These are phyloP conservation scores for Blastocystis sp. DNA, from an alignment of 352 stramenopile species.

Conservation along the genomic window DNA sequence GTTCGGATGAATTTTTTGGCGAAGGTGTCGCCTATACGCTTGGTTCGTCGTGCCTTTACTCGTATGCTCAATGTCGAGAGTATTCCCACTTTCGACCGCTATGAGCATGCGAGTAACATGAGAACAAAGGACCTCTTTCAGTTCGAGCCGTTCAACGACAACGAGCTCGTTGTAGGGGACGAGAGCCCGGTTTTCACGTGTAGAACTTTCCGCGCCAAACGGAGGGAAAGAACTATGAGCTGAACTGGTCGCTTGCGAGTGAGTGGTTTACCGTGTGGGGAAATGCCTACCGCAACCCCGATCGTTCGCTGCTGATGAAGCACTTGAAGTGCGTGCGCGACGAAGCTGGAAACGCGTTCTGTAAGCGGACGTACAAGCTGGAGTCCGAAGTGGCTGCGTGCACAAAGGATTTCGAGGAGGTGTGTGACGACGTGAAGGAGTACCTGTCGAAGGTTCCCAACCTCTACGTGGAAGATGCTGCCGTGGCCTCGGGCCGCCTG, in stretches of 20 bases:
- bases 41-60: slow-evolving; percentile 67
- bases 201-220: slow-evolving; percentile 59
- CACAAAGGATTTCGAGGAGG: slow-evolving; percentile 51
- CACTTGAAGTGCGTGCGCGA: slow-evolving; percentile 49
- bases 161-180: slow-evolving; percentile 21
- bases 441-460: slow-evolving; percentile 66
- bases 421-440: slow-evolving; percentile 67
- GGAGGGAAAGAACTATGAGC: slow-evolving; percentile 50
- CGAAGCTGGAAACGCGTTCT: slow-evolving; percentile 50
- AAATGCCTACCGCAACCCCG: slow-evolving; percentile 65
- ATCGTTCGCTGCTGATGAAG: slow-evolving; percentile 14
- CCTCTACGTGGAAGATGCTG: slow-evolving; percentile 67
- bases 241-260: slow-evolving; percentile 68
- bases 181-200: background rate
- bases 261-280: slow-evolving; percentile 68
- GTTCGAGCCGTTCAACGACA: slow-evolving; percentile 59
- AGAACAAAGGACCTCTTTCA: slow-evolving; percentile 57
- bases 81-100: slow-evolving; percentile 66
- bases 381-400: slow-evolving; percentile 41
- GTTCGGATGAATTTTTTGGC: slow-evolving; percentile 57
- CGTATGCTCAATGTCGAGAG: slow-evolving; percentile 66
- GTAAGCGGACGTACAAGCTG: slow-evolving; percentile 41
- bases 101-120: slow-evolving; percentile 59
- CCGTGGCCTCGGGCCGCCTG: slow-evolving; percentile 40
- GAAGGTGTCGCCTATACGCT: slow-evolving; percentile 57